Percentiles rank a stretch among this genome's conserved stretches.
Conservation (phyloP, 306 rosid genomes). For the Cucurbita moschata region DNA sequence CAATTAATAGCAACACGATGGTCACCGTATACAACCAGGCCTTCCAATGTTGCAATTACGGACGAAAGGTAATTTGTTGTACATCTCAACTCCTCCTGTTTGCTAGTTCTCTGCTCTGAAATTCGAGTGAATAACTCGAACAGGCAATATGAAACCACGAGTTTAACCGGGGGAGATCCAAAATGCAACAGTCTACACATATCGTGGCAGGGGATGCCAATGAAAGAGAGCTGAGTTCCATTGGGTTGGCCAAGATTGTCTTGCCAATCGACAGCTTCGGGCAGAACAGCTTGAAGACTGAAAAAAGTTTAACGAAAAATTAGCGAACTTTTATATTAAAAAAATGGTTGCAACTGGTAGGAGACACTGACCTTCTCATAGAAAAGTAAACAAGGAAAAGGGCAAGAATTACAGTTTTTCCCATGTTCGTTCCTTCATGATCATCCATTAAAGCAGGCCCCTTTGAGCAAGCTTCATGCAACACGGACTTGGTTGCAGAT, state of each 20-base stretch:
- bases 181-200: slow-evolving; percentile 74
- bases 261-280: slow-evolving; percentile 70
- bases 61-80: slow-evolving; percentile 39
- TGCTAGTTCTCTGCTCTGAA: slow-evolving; percentile 38
- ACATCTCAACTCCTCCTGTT: slow-evolving; percentile 37
- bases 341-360: not conserved
- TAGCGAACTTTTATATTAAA: not conserved
- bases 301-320: not conserved
- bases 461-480: slow-evolving; percentile 42
- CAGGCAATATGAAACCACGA: slow-evolving; percentile 55
- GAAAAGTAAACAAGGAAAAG: slow-evolving; percentile 64
- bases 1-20: slow-evolving; percentile 61
- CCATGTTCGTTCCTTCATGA: slow-evolving; percentile 40
- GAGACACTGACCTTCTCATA: slow-evolving; percentile 35
- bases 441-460: slow-evolving; percentile 74
- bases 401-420: slow-evolving; percentile 39
- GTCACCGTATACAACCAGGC: slow-evolving; percentile 50
- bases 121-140: slow-evolving; percentile 55
- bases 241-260: slow-evolving; percentile 31
- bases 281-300: slow-evolving; percentile 52
- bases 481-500: slow-evolving; percentile 30
- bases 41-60: slow-evolving; percentile 52
- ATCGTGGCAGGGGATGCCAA: slow-evolving; percentile 61
- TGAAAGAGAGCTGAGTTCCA: slow-evolving; percentile 31
- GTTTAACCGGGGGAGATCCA: slow-evolving; percentile 58